Evolutionary conservation across 2,329 filamentous ascomycete species (phyloP).

Genomic region (Hypoxylon sp.): DNA sequence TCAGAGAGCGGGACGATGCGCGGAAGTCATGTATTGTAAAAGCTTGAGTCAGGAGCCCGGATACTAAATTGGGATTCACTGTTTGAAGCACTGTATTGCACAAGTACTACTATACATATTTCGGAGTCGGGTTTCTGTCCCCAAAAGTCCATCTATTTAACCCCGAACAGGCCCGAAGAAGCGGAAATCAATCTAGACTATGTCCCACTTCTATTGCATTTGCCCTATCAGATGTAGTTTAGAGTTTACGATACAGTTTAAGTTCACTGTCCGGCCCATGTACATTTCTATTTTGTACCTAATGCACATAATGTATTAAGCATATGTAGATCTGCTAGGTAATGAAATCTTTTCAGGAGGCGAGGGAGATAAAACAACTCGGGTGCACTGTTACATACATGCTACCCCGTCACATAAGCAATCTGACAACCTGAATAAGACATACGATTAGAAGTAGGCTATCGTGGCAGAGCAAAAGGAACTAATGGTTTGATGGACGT

Average conservation of each 20-base stretch:
- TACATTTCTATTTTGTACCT: not conserved
- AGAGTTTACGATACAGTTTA: slow-evolving; percentile 17
- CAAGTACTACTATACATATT: slow-evolving; percentile 24
- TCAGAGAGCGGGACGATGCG: slow-evolving; percentile 11
- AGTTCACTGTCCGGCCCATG: slow-evolving; percentile 1
- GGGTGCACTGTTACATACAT: slow-evolving; percentile 26
- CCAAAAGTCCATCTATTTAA: slow-evolving; percentile 26
- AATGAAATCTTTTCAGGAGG: slow-evolving; percentile 13
- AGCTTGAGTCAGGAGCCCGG: slow-evolving; percentile 17
- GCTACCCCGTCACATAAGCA: slow-evolving; percentile 10
- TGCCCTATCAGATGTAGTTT: slow-evolving; percentile 29
- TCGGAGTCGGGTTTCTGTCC: slow-evolving; percentile 22
- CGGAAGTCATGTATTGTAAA: slow-evolving; percentile 4
- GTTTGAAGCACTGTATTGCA: slow-evolving; percentile 24
- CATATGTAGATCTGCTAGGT: slow-evolving; percentile 11
- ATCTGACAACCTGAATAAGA: slow-evolving; percentile 35
- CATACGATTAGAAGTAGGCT: slow-evolving; percentile 5
- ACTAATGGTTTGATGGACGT: slow-evolving; percentile 26
- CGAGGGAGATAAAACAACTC: slow-evolving; percentile 21
- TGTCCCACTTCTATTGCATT: slow-evolving; percentile 14
- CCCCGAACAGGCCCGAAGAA: slow-evolving; percentile 36
- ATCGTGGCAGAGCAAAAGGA: slow-evolving; percentile 23
- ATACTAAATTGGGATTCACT: slow-evolving; percentile 13
- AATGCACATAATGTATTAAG: not conserved
- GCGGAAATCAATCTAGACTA: slow-evolving; percentile 27